phyloP scores from a whole-genome alignment of 2,329 filamentous ascomycete genomes.

The Aureobasidium subglaciale region DNA sequence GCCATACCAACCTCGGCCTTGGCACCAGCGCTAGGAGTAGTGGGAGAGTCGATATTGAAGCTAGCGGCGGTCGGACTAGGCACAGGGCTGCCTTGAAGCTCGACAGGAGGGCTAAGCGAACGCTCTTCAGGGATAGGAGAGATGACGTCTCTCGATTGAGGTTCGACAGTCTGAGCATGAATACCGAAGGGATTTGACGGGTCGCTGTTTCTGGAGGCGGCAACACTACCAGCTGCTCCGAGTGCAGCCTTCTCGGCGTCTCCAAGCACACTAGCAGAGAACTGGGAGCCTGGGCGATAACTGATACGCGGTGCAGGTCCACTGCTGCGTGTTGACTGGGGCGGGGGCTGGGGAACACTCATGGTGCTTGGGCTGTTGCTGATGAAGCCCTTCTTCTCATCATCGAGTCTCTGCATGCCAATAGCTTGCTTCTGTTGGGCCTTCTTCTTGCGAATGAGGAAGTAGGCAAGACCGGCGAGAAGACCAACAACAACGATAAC shows the following conservation, averaged over 20 bases:
- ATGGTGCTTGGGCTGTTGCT: conserved; percentile 20
- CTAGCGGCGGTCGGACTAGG: conserved; percentile 14
- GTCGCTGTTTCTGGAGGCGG: conserved; percentile 25
- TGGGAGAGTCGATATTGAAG: conserved; percentile 19
- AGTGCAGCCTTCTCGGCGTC: conserved; percentile 33
- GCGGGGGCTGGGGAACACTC: conserved; percentile 28
- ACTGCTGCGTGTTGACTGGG: conserved; percentile 36
- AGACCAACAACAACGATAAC: conserved; percentile 63
- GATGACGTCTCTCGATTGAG: conserved; percentile 25
- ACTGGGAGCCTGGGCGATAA: conserved; percentile 75
- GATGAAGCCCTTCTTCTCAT: conserved; percentile 34
- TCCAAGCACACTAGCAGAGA: conserved; percentile 59
- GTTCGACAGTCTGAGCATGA: conserved; percentile 31
- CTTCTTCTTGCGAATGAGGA: conserved; percentile 68
- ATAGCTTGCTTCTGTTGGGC: conserved; percentile 41
- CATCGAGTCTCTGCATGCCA: conserved; percentile 24
- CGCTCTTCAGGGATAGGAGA: conserved; percentile 18
- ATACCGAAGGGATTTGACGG: conserved; percentile 32
- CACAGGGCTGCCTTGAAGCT: conserved; percentile 14
- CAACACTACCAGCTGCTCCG: conserved; percentile 22
- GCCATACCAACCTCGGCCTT: conserved; percentile 25
- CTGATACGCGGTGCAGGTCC: conserved; percentile 70
- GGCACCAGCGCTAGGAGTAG: conserved; percentile 18
- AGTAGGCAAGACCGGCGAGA: conserved; percentile 60
- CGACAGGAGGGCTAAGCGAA: conserved; percentile 12